Conservation (phyloP, 257 asterid genomes). For the Ilex asprella region DNA sequence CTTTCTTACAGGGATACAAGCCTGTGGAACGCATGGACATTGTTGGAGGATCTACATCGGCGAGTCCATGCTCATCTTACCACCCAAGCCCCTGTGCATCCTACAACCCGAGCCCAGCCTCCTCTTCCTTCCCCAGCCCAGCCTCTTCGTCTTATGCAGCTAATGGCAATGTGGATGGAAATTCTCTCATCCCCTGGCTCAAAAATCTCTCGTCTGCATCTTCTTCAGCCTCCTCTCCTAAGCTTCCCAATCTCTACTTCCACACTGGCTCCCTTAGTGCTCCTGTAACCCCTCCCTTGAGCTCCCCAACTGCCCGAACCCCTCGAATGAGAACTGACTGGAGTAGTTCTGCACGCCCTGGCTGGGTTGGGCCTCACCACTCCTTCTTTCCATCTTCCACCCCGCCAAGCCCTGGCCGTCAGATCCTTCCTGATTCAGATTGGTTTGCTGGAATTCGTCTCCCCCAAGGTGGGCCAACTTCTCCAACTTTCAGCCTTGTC, state of each 20-base stretch:
- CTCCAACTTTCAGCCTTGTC: slow-evolving; percentile 75
- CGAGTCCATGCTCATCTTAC: slow-evolving; percentile 50
- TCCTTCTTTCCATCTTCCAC: slow-evolving; percentile 41
- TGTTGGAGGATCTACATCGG: slow-evolving; percentile 46
- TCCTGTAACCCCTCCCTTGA: slow-evolving; percentile 70
- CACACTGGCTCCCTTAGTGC: slow-evolving; percentile 67
- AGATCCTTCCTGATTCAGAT: slow-evolving; percentile 19
- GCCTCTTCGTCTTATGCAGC: slow-evolving; percentile 37
- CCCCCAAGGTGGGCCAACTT: slow-evolving; percentile 38
- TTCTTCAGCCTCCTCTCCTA: slow-evolving; percentile 38
- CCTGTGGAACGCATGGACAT: slow-evolving; percentile 50
- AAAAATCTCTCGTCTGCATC: slow-evolving; percentile 53
- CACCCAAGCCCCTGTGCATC: slow-evolving; percentile 48
- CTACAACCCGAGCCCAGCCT: slow-evolving; percentile 45
- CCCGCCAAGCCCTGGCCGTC: slow-evolving; percentile 48
- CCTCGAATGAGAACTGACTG: slow-evolving; percentile 30
- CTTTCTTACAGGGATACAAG: slow-evolving; percentile 41
- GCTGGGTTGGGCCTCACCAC: slow-evolving; percentile 41
- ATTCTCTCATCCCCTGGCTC: slow-evolving; percentile 74
- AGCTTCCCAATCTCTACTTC: slow-evolving; percentile 28
- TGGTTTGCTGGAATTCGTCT: slow-evolving; percentile 27
- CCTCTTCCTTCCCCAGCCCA: slow-evolving; percentile 60
- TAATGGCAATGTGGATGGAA: slow-evolving; percentile 34
- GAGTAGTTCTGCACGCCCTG: slow-evolving; percentile 28
- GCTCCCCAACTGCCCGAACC: slow-evolving; percentile 58